phyloP scores from a whole-genome alignment of 2,329 filamentous ascomycete species.

The Ploettnerulaceae sp. region DNA sequence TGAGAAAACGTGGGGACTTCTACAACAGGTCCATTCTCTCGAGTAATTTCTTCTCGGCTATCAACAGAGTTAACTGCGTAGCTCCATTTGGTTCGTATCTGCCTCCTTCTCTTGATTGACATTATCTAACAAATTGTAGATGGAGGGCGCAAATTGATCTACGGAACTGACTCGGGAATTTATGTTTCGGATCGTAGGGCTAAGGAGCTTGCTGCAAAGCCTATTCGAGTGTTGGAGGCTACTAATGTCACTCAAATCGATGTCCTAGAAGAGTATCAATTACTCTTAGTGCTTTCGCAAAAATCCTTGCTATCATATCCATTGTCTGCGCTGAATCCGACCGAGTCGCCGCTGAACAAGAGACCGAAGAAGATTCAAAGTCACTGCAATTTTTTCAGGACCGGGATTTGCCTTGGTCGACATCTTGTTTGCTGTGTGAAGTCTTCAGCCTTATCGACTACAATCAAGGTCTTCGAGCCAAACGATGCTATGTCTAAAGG shows the following conservation, averaged over 20 bases:
- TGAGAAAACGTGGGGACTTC: slow-evolving; percentile 85
- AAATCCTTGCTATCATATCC: slow-evolving; percentile 90
- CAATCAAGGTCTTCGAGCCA: slow-evolving; percentile 98
- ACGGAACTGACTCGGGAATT: slow-evolving; percentile 90
- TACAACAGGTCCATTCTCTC: slow-evolving; percentile 69
- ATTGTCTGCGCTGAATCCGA: slow-evolving; percentile 77
- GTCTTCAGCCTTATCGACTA: slow-evolving; percentile 85
- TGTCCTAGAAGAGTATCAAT: slow-evolving; percentile 89
- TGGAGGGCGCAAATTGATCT: slow-evolving; percentile 89
- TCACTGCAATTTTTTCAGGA: slow-evolving; percentile 98
- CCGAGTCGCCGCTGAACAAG: slow-evolving; percentile 75
- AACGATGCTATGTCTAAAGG: slow-evolving; percentile 91
- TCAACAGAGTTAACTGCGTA: slow-evolving; percentile 89
- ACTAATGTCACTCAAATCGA: slow-evolving; percentile 91
- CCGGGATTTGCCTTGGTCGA: slow-evolving; percentile 87
- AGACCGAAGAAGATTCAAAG: slow-evolving; percentile 94
- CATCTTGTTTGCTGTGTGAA: slow-evolving; percentile 97
- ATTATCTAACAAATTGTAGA: slow-evolving; percentile 48
- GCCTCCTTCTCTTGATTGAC: not conserved
- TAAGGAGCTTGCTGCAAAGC: slow-evolving; percentile 68
- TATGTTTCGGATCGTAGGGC: slow-evolving; percentile 88
- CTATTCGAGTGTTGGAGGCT: slow-evolving; percentile 79
- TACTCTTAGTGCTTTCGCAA: slow-evolving; percentile 86
- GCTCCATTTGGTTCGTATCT: slow-evolving; percentile 72
- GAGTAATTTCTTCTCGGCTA: slow-evolving; percentile 53